Conservation (phyloP, 805 yeast genomes). For the Wickerhamomyces chambardii region DNA sequence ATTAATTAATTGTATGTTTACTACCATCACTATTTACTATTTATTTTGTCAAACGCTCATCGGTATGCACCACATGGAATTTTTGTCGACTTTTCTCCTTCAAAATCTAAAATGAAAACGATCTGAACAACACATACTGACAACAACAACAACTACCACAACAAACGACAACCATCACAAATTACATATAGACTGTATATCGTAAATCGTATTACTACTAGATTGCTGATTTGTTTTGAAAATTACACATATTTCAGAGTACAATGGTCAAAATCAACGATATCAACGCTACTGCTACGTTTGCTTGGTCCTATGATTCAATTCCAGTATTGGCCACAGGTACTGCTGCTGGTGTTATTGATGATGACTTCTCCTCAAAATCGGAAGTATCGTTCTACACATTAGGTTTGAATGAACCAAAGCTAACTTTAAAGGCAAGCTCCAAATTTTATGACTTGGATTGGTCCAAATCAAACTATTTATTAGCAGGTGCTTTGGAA, state of each 20-base stretch:
- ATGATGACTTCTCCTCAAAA: conserved; percentile 72
- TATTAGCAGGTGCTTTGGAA: conserved; percentile 86
- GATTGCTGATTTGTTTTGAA: no score
- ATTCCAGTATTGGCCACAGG: conserved; percentile 82
- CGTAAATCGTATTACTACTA: no score
- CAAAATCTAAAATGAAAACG: no score
- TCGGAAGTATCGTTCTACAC: conserved; percentile 79
- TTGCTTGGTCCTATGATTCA: conserved; percentile 84
- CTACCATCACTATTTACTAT: no score
- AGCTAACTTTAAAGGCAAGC: conserved; percentile 36
- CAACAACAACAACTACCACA: not conserved
- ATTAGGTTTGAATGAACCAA: conserved; percentile 31
- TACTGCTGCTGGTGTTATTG: conserved; percentile 94
- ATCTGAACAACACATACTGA: not conserved
- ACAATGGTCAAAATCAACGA: conserved; percentile 81
- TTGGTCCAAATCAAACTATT: conserved; percentile 64
- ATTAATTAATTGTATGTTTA: no score
- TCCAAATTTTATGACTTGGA: conserved; percentile 72
- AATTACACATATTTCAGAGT: no score
- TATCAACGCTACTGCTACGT: conserved; percentile 80
- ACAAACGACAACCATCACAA: not conserved
- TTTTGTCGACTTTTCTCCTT: not conserved
- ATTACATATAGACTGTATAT: no score
- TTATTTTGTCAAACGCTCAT: no score
- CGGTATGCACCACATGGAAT: no score